A percentile compares a stretch with the other conserved stretches of the same genome.
Conservation (phyloP, 805 yeast species). For the Kodamaea kaohsiungensis region DNA sequence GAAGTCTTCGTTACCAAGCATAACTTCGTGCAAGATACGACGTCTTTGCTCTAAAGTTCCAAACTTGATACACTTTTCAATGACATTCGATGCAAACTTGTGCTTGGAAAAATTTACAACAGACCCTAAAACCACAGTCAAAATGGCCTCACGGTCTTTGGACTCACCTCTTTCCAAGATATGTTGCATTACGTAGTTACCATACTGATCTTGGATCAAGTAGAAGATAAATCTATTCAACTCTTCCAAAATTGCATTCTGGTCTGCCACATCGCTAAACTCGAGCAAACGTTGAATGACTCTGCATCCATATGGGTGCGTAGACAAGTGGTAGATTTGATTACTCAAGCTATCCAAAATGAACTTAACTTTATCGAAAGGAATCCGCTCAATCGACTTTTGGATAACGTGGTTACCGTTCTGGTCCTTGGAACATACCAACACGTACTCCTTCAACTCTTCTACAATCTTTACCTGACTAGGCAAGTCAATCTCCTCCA, state of each 20-base stretch:
- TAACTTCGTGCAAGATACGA: conserved; percentile 64
- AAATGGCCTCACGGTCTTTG: conserved; percentile 60
- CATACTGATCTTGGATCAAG: conserved; percentile 93
- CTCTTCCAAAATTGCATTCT: conserved; percentile 65
- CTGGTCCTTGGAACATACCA: conserved; percentile 71
- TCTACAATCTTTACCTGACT: conserved; percentile 68
- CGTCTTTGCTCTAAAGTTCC: conserved; percentile 66
- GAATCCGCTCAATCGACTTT: conserved; percentile 85
- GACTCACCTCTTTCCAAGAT: conserved; percentile 80
- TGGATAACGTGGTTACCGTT: conserved; percentile 98
- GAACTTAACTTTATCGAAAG: conserved; percentile 67
- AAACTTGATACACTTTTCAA: conserved; percentile 84
- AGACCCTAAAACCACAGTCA: conserved; percentile 66
- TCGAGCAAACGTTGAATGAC: conserved; percentile 93
- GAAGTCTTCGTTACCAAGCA: conserved; percentile 51
- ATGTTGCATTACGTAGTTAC: conserved; percentile 97
- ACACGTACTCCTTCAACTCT: conserved; percentile 72
- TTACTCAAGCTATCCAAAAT: conserved; percentile 69
- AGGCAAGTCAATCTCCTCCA: conserved; percentile 65
- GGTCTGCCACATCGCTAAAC: conserved; percentile 66
- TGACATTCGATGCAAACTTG: conserved; percentile 96
- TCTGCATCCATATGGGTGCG: conserved; percentile 97
- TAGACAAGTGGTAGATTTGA: conserved; percentile 80
- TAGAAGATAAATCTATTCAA: conserved; percentile 69
- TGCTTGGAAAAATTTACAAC: conserved; percentile 88